phyloP scores from a whole-genome alignment of 805 yeast species.

The Grigorovia humatica region DNA sequence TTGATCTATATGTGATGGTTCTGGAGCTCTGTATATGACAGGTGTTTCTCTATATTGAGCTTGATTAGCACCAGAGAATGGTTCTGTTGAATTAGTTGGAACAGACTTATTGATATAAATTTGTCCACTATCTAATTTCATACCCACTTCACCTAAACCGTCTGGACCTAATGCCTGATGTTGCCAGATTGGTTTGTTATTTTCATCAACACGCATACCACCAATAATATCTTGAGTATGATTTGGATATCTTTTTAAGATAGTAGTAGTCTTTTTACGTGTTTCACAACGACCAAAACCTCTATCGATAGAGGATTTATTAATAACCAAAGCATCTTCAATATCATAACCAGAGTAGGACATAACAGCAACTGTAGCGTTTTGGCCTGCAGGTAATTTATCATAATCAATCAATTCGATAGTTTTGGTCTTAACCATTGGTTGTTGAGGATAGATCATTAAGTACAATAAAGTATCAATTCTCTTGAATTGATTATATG shows the following conservation, averaged over 20 bases:
- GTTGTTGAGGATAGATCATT: constrained; percentile 99
- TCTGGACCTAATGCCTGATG: constrained; percentile 86
- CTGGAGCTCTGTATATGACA: constrained; percentile 86
- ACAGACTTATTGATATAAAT: constrained; percentile 88
- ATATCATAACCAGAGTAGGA: constrained; percentile 98
- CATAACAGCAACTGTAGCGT: constrained; percentile 98
- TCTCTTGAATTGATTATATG: constrained; percentile 90
- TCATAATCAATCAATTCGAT: constrained; percentile 93
- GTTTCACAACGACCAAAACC: constrained; percentile 98
- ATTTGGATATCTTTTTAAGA: constrained; percentile 83
- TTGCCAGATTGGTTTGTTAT: constrained; percentile 72
- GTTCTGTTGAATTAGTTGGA: constrained; percentile 65
- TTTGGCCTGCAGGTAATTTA: constrained; percentile 96
- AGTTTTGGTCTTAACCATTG: constrained; percentile 96
- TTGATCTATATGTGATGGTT: constrained; percentile 89
- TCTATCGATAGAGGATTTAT: constrained; percentile 87
- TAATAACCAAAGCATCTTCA: constrained; percentile 93
- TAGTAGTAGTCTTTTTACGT: constrained; percentile 80
- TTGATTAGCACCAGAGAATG: constrained; percentile 21
- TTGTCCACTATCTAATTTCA: constrained; percentile 82
- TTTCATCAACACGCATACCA: constrained; percentile 82
- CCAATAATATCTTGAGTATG: constrained; percentile 86
- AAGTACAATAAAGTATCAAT: constrained; percentile 87
- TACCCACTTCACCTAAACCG: constrained; percentile 95
- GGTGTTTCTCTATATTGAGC: constrained; percentile 82